Evolutionary conservation across 345 rosid genomes (phyloP).

Genomic region (Eucalyptus erythrocorys): DNA sequence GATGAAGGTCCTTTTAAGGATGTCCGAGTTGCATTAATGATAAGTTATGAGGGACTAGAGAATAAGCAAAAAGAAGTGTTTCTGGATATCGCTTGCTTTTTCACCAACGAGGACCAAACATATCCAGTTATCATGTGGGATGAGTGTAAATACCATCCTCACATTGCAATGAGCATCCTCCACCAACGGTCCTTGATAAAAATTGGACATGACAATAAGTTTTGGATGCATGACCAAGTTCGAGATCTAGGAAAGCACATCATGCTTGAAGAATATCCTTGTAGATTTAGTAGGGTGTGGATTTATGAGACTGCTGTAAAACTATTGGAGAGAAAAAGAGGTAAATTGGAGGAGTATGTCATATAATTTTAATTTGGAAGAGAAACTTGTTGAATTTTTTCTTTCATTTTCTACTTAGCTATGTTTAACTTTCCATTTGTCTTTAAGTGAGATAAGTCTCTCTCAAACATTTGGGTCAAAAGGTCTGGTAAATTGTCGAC

Average conservation of each 20-base stretch:
- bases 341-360: neutral
- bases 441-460: neutral
- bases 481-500: neutral
- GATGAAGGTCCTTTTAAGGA: neutral
- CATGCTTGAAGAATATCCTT: neutral
- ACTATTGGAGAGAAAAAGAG: neutral
- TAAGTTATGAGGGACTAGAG: neutral
- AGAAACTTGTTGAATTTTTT: neutral
- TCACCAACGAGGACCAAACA: neutral
- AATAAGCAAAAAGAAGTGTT: neutral
- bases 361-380: neutral
- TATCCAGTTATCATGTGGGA: neutral
- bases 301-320: neutral
- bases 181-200: neutral
- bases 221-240: neutral
- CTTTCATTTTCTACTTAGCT: accelerated
- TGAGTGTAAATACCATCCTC: neutral
- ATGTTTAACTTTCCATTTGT: neutral
- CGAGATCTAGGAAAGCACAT: neutral
- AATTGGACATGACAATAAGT: neutral
- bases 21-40: neutral
- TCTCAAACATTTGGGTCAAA: neutral
- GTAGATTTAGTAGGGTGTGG: neutral
- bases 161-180: neutral
- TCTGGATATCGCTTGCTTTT: neutral